Percentiles rank a stretch among this genome's conserved stretches.
Evolutionary conservation across 495 filamentous ascomycete species (phyloP).

Genomic region (Penicillium bialowiezense): DNA sequence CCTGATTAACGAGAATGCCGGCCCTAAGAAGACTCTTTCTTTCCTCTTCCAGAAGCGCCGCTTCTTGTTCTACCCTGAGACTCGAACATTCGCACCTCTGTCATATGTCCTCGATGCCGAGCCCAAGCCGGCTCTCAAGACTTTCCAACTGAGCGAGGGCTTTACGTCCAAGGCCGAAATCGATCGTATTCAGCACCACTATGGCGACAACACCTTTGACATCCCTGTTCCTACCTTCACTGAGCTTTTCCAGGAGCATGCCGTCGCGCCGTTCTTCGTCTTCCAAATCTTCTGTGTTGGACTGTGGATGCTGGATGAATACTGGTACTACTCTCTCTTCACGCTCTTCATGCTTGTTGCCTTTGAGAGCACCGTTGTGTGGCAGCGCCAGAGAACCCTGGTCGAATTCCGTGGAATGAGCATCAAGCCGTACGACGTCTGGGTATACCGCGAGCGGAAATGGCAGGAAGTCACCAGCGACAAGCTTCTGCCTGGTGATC

Average conservation of each 20-base stretch:
- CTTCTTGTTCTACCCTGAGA: slow-evolving; percentile 76
- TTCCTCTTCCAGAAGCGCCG: slow-evolving; percentile 98
- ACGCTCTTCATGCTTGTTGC: slow-evolving; percentile 96
- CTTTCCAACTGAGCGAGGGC: slow-evolving; percentile 76
- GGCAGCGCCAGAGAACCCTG: slow-evolving; percentile 96
- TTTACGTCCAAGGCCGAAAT: slow-evolving; percentile 69
- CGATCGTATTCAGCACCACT: slow-evolving; percentile 78
- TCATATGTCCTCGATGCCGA: slow-evolving; percentile 81
- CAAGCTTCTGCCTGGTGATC: slow-evolving; percentile 91
- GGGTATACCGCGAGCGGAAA: slow-evolving; percentile 78
- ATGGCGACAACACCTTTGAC: slow-evolving; percentile 95
- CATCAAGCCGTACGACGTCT: slow-evolving; percentile 95
- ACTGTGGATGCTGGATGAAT: slow-evolving; percentile 98
- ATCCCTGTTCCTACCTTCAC: slow-evolving; percentile 94
- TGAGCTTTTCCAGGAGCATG: slow-evolving; percentile 97
- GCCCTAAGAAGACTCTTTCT: slow-evolving; percentile 70
- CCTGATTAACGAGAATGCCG: slow-evolving; percentile 68
- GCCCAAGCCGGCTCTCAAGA: slow-evolving; percentile 70
- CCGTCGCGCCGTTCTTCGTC: slow-evolving; percentile 97
- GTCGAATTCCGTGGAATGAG: slow-evolving; percentile 98
- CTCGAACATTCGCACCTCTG: slow-evolving; percentile 71
- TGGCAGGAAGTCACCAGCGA: slow-evolving; percentile 92
- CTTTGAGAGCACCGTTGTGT: slow-evolving; percentile 98
- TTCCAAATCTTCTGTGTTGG: slow-evolving; percentile 99
- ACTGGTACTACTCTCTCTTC: slow-evolving; percentile 99